Conservation (phyloP, 1,284 basidiomycete genomes). For the Entoloma clypeatum region DNA sequence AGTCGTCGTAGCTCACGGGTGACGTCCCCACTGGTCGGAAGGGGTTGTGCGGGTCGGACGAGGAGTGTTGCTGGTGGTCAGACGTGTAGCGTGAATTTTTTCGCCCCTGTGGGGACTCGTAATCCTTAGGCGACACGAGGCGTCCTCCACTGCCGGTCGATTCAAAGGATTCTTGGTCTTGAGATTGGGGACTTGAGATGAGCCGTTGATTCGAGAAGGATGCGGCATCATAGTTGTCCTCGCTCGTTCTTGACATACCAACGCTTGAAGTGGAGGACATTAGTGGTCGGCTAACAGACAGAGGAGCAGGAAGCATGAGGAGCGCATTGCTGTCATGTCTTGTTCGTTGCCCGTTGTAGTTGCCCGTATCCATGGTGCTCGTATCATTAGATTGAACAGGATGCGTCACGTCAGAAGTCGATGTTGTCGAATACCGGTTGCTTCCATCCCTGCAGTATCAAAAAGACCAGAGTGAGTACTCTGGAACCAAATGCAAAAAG, state of each 20-base stretch:
- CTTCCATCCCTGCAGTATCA: constrained; percentile 37
- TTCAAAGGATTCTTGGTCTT: constrained; percentile 40
- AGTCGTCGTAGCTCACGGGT: constrained; percentile 34
- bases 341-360: constrained; percentile 40
- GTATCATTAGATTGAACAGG: constrained; percentile 48
- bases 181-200: constrained; percentile 46
- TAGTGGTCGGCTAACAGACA: constrained; percentile 49
- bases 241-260: constrained; percentile 60
- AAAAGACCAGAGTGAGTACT: constrained; percentile 14
- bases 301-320: constrained; percentile 66
- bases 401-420: constrained; percentile 66
- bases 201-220: constrained; percentile 58
- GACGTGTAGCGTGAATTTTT: too few species aligned
- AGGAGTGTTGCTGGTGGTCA: too few species aligned
- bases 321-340: constrained; percentile 66
- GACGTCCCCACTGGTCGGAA: constrained; percentile 36
- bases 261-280: constrained; percentile 55
- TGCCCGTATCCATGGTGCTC: constrained; percentile 60
- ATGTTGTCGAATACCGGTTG: constrained; percentile 74
- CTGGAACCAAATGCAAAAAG: constrained; percentile 10
- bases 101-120: too few species aligned
- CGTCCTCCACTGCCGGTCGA: constrained; percentile 28
- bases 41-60: constrained; percentile 28
- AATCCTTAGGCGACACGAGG: constrained; percentile 28
- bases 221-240: constrained; percentile 58